Evolutionary conservation across 306 rosid genomes (phyloP).

Genomic region (Vigna hirtella): DNA sequence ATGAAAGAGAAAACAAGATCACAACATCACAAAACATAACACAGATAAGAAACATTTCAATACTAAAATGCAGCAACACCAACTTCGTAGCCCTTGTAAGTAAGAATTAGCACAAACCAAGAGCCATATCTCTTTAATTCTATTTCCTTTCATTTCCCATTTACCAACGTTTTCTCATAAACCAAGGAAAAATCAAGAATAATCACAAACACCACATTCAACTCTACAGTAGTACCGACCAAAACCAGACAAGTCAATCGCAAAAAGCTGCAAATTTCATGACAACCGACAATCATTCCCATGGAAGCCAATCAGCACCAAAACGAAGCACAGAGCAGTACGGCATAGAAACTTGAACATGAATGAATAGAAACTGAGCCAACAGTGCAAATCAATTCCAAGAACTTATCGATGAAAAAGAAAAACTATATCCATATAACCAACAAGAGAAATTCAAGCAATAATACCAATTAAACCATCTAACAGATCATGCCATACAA

Average conservation of each 20-base stretch:
- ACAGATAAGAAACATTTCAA: background rate
- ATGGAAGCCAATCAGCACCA: constrained; percentile 17
- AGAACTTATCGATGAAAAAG: background rate
- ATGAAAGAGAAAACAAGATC: background rate
- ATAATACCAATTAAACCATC: background rate
- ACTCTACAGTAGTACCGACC: background rate
- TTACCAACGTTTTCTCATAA: constrained; percentile 28
- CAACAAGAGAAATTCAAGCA: background rate
- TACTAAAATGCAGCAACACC: background rate
- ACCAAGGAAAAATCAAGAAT: constrained; percentile 37
- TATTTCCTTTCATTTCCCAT: constrained; percentile 11
- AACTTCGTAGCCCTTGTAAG: background rate
- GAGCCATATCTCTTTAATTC: background rate
- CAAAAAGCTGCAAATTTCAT: constrained; percentile 27
- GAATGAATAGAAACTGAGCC: constrained; percentile 23
- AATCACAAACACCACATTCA: constrained; percentile 29
- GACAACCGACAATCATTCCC: constrained; percentile 8
- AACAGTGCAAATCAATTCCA: constrained; percentile 30
- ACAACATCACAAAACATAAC: background rate
- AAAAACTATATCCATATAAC: background rate
- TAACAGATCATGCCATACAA: background rate
- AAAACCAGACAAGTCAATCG: constrained; percentile 24
- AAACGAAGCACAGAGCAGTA: background rate
- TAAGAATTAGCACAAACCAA: background rate
- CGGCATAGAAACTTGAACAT: background rate